Conservation (phyloP, 208 protist genomes). For the Trypanosoma brucei region DNA sequence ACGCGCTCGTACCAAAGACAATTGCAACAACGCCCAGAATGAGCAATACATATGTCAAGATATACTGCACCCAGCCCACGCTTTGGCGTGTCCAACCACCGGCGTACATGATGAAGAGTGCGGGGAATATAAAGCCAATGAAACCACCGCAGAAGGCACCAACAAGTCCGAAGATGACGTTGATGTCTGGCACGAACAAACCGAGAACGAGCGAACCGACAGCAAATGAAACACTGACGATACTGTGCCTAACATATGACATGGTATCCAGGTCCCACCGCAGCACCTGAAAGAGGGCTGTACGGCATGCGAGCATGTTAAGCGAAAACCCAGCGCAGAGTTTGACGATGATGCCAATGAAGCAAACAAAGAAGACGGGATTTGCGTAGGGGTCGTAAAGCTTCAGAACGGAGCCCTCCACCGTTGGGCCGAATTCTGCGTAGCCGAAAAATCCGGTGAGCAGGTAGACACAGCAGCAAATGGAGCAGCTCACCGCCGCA, state of each 20-base stretch:
- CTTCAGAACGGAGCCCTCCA: slow-evolving; percentile 25
- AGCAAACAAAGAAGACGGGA: slow-evolving; percentile 17
- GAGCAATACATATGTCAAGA: slow-evolving; percentile 45
- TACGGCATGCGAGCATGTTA: slow-evolving; percentile 15
- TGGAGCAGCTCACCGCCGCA: slow-evolving; percentile 8
- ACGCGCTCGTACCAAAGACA: slow-evolving; percentile 49
- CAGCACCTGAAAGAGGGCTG: slow-evolving; percentile 27
- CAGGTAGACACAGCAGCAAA: slow-evolving; percentile 24
- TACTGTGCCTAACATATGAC: slow-evolving; percentile 47
- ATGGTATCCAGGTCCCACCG: slow-evolving; percentile 41
- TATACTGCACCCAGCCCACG: slow-evolving; percentile 36
- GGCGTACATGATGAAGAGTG: slow-evolving; percentile 59
- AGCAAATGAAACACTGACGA: slow-evolving; percentile 28
- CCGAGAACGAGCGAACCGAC: slow-evolving; percentile 39
- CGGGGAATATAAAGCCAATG: slow-evolving; percentile 66
- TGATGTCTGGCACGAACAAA: slow-evolving; percentile 66
- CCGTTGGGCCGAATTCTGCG: slow-evolving; percentile 18
- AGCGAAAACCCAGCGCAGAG: slow-evolving; percentile 27
- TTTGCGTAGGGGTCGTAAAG: slow-evolving; percentile 22
- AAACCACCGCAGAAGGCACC: slow-evolving; percentile 49
- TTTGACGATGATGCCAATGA: slow-evolving; percentile 31
- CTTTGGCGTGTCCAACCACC: slow-evolving; percentile 35
- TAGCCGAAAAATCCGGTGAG: slow-evolving; percentile 36
- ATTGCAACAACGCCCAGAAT: slow-evolving; percentile 36
- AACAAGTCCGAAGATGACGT: slow-evolving; percentile 67